phyloP scores from a whole-genome alignment of 2,329 filamentous ascomycete species.

The Stylonectria norvegica region DNA sequence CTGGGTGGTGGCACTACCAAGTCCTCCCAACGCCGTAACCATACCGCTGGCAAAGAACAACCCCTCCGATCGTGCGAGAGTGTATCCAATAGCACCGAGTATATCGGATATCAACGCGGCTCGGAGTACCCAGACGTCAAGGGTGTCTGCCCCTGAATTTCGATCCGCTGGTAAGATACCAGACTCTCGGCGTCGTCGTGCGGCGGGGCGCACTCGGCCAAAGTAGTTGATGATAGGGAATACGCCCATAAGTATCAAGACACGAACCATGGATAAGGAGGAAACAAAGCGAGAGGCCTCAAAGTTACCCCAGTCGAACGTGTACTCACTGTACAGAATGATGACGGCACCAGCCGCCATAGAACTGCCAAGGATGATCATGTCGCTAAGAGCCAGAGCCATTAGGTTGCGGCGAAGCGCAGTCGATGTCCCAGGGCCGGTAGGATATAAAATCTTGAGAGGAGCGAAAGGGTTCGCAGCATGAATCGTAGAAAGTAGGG shows the following conservation, averaged over 20 bases:
- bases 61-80: constrained; percentile 56
- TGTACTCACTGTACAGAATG: constrained; percentile 76
- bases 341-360: constrained; percentile 80
- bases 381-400: constrained; percentile 75
- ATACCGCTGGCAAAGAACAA: constrained; percentile 71
- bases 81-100: constrained; percentile 72
- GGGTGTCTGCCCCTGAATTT: constrained; percentile 67
- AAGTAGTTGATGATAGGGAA: constrained; percentile 75
- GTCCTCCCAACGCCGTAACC: constrained; percentile 73
- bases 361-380: constrained; percentile 73
- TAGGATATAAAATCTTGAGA: constrained; percentile 73
- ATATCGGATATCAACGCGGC: constrained; percentile 72
- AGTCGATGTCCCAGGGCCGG: constrained; percentile 55
- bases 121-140: constrained; percentile 77
- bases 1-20: constrained; percentile 81
- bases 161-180: constrained; percentile 40
- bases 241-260: constrained; percentile 68
- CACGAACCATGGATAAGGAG: constrained; percentile 71
- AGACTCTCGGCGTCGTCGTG: constrained; percentile 37
- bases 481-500: constrained; percentile 35
- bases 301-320: constrained; percentile 78
- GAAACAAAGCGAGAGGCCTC: constrained; percentile 81
- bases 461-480: constrained; percentile 70
- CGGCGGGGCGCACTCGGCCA: constrained; percentile 57
- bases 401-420: constrained; percentile 76